phyloP scores from a whole-genome alignment of 257 asterid species.

The Nicotiana paniculata region DNA sequence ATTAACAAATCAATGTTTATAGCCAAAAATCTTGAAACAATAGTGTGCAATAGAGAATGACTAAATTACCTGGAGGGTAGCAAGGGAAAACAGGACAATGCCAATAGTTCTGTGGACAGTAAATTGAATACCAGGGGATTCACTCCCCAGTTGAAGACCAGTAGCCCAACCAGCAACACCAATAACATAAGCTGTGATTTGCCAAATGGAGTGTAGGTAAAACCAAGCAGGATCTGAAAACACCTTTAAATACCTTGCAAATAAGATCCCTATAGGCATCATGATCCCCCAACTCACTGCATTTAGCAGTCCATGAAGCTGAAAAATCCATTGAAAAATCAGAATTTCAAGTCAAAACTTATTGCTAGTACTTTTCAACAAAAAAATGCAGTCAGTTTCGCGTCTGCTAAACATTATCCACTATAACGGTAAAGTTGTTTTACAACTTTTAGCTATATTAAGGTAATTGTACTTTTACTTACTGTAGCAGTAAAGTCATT shows the following conservation, averaged over 20 bases:
- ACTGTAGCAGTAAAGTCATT: neutral
- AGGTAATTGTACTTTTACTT: neutral
- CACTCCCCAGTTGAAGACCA: slow-evolving; percentile 69
- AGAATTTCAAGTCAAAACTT: neutral
- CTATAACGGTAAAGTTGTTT: neutral
- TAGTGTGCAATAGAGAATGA: neutral
- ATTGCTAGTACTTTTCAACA: neutral
- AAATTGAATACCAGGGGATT: slow-evolving; percentile 53
- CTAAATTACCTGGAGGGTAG: slow-evolving; percentile 59
- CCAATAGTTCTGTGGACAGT: slow-evolving; percentile 66
- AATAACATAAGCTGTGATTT: slow-evolving; percentile 51
- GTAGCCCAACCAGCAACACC: slow-evolving; percentile 96
- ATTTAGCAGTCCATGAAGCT: slow-evolving; percentile 81
- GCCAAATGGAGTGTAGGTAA: slow-evolving; percentile 68
- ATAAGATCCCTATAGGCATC: slow-evolving; percentile 63
- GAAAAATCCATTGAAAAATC: slow-evolving; percentile 10
- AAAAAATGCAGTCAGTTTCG: neutral
- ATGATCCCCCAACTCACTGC: slow-evolving; percentile 79
- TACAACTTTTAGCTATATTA: neutral
- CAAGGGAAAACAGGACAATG: slow-evolving; percentile 59
- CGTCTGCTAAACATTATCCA: neutral
- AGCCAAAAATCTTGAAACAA: neutral
- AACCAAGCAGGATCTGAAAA: slow-evolving; percentile 91
- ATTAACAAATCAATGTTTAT: neutral
- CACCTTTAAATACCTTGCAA: slow-evolving; percentile 75